phyloP scores from a whole-genome alignment of 257 asterid genomes.

The Schizonepeta tenuifolia region DNA sequence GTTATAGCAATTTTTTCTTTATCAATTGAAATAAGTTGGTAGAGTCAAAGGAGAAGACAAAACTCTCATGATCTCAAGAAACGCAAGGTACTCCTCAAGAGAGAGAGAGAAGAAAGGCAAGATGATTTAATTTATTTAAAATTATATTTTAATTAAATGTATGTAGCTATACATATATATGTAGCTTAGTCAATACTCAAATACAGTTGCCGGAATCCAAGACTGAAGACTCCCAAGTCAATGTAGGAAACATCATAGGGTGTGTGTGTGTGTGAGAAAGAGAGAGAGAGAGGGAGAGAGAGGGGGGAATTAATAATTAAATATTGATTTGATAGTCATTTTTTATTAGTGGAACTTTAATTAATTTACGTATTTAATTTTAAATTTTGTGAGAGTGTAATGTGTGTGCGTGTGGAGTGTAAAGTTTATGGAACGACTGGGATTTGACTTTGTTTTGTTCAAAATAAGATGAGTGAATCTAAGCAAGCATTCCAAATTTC shows the following conservation, averaged over 20 bases:
- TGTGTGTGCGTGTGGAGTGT: no score
- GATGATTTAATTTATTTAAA: background rate
- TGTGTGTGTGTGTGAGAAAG: no score
- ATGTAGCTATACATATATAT: background rate
- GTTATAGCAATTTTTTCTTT: background rate
- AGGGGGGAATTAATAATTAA: no score
- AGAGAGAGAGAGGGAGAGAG: no score
- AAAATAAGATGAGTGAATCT: background rate
- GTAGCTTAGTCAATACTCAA: conserved; percentile 8
- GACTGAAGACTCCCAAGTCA: conserved; percentile 21
- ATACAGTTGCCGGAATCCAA: background rate
- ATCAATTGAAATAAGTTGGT: background rate
- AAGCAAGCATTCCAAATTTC: background rate
- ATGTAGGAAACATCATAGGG: background rate
- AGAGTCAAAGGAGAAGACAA: background rate
- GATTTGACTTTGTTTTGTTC: background rate
- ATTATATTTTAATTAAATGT: background rate
- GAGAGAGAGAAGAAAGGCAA: no score
- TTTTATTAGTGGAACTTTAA: no score
- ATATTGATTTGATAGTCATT: no score
- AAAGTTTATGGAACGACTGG: no score
- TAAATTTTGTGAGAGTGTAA: no score
- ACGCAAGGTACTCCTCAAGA: no score
- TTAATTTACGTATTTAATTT: no score
- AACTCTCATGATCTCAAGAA: background rate